These are phyloP conservation scores for Tardiomyces depauwii DNA, from an alignment of 1,139 yeast genomes.

Conservation along the genomic window DNA sequence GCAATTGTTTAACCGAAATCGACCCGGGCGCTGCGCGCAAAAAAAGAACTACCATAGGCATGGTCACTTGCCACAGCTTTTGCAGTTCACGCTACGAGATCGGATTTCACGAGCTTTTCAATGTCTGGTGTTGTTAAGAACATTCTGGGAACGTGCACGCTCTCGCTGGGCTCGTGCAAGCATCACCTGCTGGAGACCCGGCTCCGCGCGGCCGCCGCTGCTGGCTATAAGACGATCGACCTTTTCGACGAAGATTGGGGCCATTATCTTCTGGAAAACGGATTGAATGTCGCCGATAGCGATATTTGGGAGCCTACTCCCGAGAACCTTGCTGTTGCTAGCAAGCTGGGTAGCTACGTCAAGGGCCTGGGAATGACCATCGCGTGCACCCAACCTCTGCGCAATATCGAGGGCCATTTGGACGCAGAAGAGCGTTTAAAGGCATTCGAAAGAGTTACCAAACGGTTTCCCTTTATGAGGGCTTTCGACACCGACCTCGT, in stretches of 20 bases:
- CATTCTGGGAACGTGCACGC: neutral
- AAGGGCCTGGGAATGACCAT: neutral
- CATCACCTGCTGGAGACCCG: neutral
- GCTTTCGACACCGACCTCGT: neutral
- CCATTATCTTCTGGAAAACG: neutral
- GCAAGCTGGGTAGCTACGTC: neutral
- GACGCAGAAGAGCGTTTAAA: neutral
- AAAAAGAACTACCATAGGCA: too few species aligned
- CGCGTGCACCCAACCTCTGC: constrained; percentile 1
- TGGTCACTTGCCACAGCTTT: too few species aligned
- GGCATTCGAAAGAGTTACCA: neutral
- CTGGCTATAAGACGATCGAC: neutral
- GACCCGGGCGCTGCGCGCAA: too few species aligned
- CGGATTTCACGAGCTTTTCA: too few species aligned
- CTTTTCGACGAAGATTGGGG: constrained; percentile 1
- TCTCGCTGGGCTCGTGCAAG: neutral
- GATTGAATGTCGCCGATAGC: neutral
- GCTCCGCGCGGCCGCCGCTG: neutral
- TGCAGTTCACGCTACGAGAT: too few species aligned
- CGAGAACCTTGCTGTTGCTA: neutral
- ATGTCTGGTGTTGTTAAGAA: neutral
- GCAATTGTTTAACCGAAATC: neutral
- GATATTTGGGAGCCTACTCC: constrained; percentile 1
- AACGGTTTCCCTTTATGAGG: neutral
- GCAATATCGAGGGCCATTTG: neutral